These are phyloP conservation scores for Alternaria rosae DNA, from an alignment of 2,329 filamentous ascomycete genomes.

Conservation along the genomic window DNA sequence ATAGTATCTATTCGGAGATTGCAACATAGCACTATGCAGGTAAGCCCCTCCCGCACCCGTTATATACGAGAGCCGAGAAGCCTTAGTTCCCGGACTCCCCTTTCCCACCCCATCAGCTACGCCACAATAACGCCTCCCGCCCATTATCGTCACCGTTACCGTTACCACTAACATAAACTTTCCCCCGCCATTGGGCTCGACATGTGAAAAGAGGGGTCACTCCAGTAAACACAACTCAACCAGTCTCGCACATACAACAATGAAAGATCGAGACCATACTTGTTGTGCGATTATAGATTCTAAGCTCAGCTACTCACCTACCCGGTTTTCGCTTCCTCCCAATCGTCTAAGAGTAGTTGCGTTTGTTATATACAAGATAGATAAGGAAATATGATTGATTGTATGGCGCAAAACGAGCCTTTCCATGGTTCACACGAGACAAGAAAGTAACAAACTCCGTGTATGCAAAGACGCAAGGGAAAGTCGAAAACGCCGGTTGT, in stretches of 20 bases:
- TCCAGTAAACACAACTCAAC: neutral
- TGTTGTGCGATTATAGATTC: neutral
- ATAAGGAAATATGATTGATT: neutral
- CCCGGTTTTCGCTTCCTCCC: neutral
- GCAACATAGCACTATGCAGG: neutral
- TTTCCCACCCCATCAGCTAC: neutral
- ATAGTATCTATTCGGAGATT: neutral
- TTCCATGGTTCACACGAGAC: neutral
- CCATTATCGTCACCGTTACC: neutral
- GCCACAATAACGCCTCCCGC: conserved; percentile 1
- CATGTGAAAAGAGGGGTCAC: neutral
- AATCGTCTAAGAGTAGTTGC: neutral
- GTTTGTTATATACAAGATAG: neutral
- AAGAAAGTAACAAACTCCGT: neutral
- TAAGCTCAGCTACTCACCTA: neutral
- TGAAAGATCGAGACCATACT: neutral
- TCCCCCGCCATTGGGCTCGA: neutral
- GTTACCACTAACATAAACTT: neutral
- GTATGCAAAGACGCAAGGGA: neutral
- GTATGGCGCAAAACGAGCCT: neutral
- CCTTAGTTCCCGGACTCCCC: neutral
- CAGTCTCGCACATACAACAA: neutral
- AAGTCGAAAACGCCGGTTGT: neutral
- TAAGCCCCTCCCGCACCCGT: neutral
- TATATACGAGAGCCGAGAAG: neutral